These are phyloP conservation scores for Penicillium riverlandense DNA, from an alignment of 495 filamentous ascomycete genomes.

Conservation along the genomic window DNA sequence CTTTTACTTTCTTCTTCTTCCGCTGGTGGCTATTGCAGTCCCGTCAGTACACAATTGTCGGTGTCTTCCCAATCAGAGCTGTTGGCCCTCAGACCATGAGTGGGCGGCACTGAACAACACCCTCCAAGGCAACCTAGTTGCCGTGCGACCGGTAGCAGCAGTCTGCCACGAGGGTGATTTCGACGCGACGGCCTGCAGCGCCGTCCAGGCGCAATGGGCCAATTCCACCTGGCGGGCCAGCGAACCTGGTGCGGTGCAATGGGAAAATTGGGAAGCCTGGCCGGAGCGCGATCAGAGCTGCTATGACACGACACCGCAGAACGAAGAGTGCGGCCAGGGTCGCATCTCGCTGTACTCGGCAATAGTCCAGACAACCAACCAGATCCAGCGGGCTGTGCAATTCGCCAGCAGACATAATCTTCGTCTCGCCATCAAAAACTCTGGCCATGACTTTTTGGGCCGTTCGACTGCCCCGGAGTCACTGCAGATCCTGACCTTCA, in stretches of 20 bases:
- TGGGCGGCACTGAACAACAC: slow-evolving; percentile 32
- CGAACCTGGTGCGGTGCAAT: slow-evolving; percentile 36
- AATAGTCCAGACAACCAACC: slow-evolving; percentile 14
- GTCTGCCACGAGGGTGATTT: slow-evolving; percentile 33
- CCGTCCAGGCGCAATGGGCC: slow-evolving; percentile 13
- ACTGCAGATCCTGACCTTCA: slow-evolving; percentile 48
- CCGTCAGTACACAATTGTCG: slow-evolving; percentile 10
- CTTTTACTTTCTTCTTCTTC: slow-evolving; percentile 1
- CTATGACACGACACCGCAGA: slow-evolving; percentile 39
- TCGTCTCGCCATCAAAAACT: slow-evolving; percentile 47
- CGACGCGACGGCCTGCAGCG: slow-evolving; percentile 18
- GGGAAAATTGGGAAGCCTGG: slow-evolving; percentile 44
- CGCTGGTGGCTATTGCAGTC: not conserved
- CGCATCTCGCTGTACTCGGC: slow-evolving; percentile 34
- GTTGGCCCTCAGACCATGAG: slow-evolving; percentile 33
- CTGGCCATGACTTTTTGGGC: slow-evolving; percentile 46
- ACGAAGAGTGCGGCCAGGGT: slow-evolving; percentile 17
- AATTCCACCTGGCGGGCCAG: slow-evolving; percentile 19
- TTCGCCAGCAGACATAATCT: slow-evolving; percentile 19
- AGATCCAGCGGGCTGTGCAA: slow-evolving; percentile 31
- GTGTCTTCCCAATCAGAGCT: slow-evolving; percentile 16
- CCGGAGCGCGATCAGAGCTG: slow-evolving; percentile 45
- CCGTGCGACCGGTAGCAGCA: slow-evolving; percentile 27
- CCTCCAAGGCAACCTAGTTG: slow-evolving; percentile 29
- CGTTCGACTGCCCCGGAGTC: slow-evolving; percentile 44